Base-by-base conservation (phyloP, 306 rosid species). In the Sophora flavescens region DNA sequence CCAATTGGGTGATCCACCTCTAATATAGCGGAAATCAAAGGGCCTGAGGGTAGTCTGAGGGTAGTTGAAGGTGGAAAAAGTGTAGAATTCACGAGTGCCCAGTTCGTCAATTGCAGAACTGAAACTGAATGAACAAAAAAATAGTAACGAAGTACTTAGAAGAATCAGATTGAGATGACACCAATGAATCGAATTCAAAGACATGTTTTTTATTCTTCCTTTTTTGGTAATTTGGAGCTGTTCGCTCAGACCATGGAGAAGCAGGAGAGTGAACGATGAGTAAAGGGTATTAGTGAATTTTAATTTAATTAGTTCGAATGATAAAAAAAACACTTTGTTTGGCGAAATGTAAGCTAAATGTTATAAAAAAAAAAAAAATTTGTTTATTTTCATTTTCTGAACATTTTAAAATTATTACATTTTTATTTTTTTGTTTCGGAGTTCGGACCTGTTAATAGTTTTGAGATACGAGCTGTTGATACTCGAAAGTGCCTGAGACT, bases 1-100 rank as follows among this genome's bases (percentile, higher is more conserved):
- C 14, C 12, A 72, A 80, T 4, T 3, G 35, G 58, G 8, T 38
- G 7, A 66, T 66, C 11, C 8, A 94, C 99, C 99, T 89, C 99
- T 85, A 59, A 92, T 88, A 76, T 92, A 95, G 7, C 88, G 95
- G 17, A 79, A 85, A 60, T 86, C 93, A 80, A 78, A 95, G 63
- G 89, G 84, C 74, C 67, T 78, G 76, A 95, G 72, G n/a, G 80
- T 58, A 10, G 92, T 84, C 52, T 84, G 62, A 42, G 96, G 96
- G 80, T 90, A 95, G 73, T 83, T 84, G 83, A 92, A 88, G 90
- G 88, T 90, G 77, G 97, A 95, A 84, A 90, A 74, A 63, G 87
- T 90, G 79, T 84, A 86, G 83, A 81, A 76, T 64, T 74, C 74
- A 79, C n/a, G 84, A 36, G 70, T 80, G 59, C 33, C 75, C 26